Conservation (phyloP, 768 basidiomycete species). For the Pleurotus djamor region DNA sequence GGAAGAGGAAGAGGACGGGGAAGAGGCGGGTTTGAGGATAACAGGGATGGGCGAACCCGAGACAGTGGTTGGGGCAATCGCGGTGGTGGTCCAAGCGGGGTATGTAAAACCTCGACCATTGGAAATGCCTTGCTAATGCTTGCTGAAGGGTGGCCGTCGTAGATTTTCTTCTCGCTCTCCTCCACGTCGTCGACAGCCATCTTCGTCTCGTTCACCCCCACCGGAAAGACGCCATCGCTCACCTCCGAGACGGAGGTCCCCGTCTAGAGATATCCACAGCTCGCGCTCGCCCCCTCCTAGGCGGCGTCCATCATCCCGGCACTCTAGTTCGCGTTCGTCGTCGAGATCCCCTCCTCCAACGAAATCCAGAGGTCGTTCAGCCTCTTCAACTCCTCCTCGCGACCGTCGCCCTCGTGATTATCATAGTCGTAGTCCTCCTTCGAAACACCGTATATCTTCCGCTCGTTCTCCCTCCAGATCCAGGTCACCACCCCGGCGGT, state of each 20-base stretch:
- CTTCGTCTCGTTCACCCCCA: constrained; percentile 34
- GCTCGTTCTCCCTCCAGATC: constrained; percentile 25
- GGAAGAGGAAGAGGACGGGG: constrained; percentile 47
- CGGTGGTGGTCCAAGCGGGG: constrained; percentile 48
- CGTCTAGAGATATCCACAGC: constrained; percentile 28
- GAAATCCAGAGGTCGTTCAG: constrained; percentile 39
- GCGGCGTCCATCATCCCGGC: constrained; percentile 29
- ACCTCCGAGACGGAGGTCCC: constrained; percentile 40
- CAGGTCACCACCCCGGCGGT: constrained; percentile 33
- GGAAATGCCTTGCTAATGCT: background rate
- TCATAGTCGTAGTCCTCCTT: constrained; percentile 58
- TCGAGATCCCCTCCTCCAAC: constrained; percentile 35
- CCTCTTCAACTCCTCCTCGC: constrained; percentile 47
- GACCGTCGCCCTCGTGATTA: constrained; percentile 30
- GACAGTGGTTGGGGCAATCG: constrained; percentile 73
- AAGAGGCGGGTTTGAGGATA: constrained; percentile 44
- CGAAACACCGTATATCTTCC: constrained; percentile 41
- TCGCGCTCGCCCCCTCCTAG: constrained; percentile 38
- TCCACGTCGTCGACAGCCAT: constrained; percentile 44
- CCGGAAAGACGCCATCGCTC: constrained; percentile 37
- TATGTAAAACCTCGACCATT: constrained; percentile 11
- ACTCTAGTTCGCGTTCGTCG: constrained; percentile 48
- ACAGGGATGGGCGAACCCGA: constrained; percentile 35
- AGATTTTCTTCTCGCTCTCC: constrained; percentile 49
- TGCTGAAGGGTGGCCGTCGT: constrained; percentile 39